Conservation (phyloP, 1,139 yeast species). For the Hemisphaericaspora lyxosophila region DNA sequence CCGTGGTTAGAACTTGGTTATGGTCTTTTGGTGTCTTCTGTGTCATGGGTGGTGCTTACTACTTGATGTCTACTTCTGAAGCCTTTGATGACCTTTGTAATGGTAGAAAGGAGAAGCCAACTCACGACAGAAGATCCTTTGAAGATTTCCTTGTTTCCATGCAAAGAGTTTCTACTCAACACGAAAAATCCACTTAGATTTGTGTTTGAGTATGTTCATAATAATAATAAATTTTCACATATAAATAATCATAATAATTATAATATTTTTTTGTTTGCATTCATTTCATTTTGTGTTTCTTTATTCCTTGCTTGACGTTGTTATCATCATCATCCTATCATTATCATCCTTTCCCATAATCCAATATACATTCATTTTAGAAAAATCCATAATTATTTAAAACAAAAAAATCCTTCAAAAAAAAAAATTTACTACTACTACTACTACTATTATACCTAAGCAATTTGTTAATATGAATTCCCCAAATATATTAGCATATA, state of each 20-base stretch:
- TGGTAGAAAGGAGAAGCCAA: slow-evolving; percentile 75
- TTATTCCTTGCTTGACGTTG: not conserved
- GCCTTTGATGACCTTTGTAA: slow-evolving; percentile 91
- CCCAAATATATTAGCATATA: no score
- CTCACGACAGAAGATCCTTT: slow-evolving; percentile 71
- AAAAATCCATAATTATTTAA: no score
- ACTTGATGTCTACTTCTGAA: slow-evolving; percentile 83
- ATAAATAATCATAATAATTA: no score
- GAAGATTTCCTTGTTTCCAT: slow-evolving; percentile 96
- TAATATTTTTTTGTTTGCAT: no score
- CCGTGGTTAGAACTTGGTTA: slow-evolving; percentile 90
- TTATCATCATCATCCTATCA: no score
- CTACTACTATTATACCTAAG: no score
- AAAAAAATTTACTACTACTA: no score
- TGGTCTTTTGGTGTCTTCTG: slow-evolving; percentile 97
- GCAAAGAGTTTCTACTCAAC: slow-evolving; percentile 98
- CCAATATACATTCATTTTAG: not conserved
- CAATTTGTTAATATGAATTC: no score
- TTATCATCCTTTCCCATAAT: no score
- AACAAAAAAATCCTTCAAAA: no score
- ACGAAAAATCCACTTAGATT: slow-evolving; percentile 65
- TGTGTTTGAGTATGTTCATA: slow-evolving; percentile 3
- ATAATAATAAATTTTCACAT: slow-evolving; percentile 1
- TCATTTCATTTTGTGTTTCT: slow-evolving; percentile 8
- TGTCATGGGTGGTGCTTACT: slow-evolving; percentile 95